Evolutionary conservation across 176 grass and related monocot species (phyloP).

Genomic region (Puccinellia tenuiflora): DNA sequence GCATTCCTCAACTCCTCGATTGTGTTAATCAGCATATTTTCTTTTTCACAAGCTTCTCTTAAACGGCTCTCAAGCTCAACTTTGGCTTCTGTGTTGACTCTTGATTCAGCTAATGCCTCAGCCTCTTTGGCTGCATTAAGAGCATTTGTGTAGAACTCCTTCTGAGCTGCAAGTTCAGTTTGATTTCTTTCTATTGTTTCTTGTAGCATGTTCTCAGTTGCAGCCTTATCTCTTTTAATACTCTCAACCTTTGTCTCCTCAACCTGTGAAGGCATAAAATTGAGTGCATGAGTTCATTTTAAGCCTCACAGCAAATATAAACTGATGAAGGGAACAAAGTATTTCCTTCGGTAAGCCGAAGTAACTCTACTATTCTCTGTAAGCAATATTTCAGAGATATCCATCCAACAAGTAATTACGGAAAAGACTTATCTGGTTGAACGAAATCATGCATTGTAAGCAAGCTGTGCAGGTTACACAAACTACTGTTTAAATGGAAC

Average conservation of each 20-base stretch:
- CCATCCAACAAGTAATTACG: not conserved
- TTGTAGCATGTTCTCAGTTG: constrained; percentile 93
- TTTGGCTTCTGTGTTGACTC: constrained; percentile 90
- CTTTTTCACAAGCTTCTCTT: constrained; percentile 85
- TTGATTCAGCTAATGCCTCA: constrained; percentile 86
- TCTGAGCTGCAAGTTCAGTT: constrained; percentile 85
- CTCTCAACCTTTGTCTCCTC: constrained; percentile 99
- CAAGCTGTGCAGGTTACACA: not conserved
- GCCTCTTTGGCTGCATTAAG: constrained; percentile 97
- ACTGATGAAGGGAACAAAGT: not conserved
- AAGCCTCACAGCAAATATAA: not conserved
- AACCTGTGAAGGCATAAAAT: constrained; percentile 51
- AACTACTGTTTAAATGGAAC: not conserved
- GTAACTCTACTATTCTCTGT: not conserved
- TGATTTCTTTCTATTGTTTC: constrained; percentile 99
- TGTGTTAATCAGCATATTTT: constrained; percentile 88
- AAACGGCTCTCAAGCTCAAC: constrained; percentile 82
- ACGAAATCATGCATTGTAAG: constrained; percentile 20
- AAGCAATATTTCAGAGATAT: constrained; percentile 2
- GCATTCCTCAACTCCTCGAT: constrained; percentile 93
- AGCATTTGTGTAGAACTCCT: constrained; percentile 97
- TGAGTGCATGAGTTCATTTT: constrained; percentile 26
- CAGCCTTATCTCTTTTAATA: constrained; percentile 87
- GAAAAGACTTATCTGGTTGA: not conserved
- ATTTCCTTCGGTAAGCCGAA: not conserved